Evolutionary conservation across 2,329 filamentous ascomycete genomes (phyloP), one percentile per base, ranked within the genome.

Genomic region (Bipolaris zeicola): DNA sequence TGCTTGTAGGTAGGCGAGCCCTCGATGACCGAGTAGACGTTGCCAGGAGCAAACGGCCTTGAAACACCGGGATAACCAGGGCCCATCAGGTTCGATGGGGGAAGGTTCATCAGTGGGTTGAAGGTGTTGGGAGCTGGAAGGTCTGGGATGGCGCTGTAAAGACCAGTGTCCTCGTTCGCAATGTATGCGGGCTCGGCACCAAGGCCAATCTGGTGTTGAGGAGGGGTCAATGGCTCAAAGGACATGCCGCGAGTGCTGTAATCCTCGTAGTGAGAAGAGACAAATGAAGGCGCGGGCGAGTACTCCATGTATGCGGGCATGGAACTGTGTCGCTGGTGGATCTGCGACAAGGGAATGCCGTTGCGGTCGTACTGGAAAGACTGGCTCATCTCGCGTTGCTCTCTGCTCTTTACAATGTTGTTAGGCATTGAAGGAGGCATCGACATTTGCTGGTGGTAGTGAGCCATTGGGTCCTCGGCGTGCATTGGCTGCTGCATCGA

Each of bases 1-100:
- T 98, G 95, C 85, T 99, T 99, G 82, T 99, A 99, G 36, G 95
- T 98, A 11, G 95, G 95, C 26, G 95, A 99, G 46, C 95, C 95
- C 80, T 99, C 95, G 73, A 98, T 95, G 47, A 96, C 93, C 46
- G 92, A 94, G 81, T 96, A 97, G 66, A 95, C 90, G 75, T 92
- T 96, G 77, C 89, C 89, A 50, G 82, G 81, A 66, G 91, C 91
- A 58, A 83, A 87, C 37, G 83, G 81, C 63, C 88, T 83, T 24
- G 85, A 82, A 31, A 88, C 86, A 43, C 90, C 87, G 24, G 89
- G 86, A 78, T 91, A 97, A 70, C 93, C 90, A 46, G 89, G 86
- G 28, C 89, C 90, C 52, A 89, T 86, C 60, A 97, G 79, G 77
- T 94, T 95, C 13, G 92, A 92, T 4, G 90, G 90, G 16, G 92